These are phyloP conservation scores for Schwanniomyces yamadae DNA, from an alignment of 805 yeast genomes.

Conservation along the genomic window DNA sequence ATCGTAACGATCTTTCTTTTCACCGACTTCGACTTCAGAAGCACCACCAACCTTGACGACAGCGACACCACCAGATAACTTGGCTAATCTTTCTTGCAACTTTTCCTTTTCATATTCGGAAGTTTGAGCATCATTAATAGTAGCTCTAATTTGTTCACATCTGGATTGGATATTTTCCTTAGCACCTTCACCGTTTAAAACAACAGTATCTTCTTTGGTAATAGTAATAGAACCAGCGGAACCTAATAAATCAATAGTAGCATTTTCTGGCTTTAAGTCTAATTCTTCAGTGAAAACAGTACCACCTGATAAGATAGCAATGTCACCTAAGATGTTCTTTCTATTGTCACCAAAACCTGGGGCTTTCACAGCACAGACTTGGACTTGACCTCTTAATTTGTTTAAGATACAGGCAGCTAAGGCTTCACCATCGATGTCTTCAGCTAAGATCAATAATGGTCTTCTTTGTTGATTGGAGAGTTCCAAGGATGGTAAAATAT, in stretches of 20 bases:
- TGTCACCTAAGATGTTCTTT: slow-evolving; percentile 92
- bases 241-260: slow-evolving; percentile 86
- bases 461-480: slow-evolving; percentile 90
- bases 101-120: slow-evolving; percentile 94
- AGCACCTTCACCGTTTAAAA: slow-evolving; percentile 88
- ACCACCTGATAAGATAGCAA: slow-evolving; percentile 93
- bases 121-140: slow-evolving; percentile 71
- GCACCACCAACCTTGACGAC: slow-evolving; percentile 97
- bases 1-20: slow-evolving; percentile 98
- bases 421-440: slow-evolving; percentile 97
- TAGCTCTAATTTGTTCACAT: slow-evolving; percentile 89
- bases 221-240: slow-evolving; percentile 87
- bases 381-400: slow-evolving; percentile 97
- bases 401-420: slow-evolving; percentile 96
- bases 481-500: slow-evolving; percentile 89
- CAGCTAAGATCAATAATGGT: slow-evolving; percentile 90
- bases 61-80: slow-evolving; percentile 97
- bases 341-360: slow-evolving; percentile 99
- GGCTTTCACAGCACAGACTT: slow-evolving; percentile 95
- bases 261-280: slow-evolving; percentile 93
- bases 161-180: slow-evolving; percentile 79
- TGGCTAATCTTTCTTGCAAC: slow-evolving; percentile 95
- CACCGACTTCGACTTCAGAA: slow-evolving; percentile 97
- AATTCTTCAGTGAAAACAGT: slow-evolving; percentile 89
- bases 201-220: slow-evolving; percentile 93